A percentile compares a stretch with the other conserved stretches of the same genome.
phyloP scores from a whole-genome alignment of 345 rosid genomes.

The Balakata baccata region DNA sequence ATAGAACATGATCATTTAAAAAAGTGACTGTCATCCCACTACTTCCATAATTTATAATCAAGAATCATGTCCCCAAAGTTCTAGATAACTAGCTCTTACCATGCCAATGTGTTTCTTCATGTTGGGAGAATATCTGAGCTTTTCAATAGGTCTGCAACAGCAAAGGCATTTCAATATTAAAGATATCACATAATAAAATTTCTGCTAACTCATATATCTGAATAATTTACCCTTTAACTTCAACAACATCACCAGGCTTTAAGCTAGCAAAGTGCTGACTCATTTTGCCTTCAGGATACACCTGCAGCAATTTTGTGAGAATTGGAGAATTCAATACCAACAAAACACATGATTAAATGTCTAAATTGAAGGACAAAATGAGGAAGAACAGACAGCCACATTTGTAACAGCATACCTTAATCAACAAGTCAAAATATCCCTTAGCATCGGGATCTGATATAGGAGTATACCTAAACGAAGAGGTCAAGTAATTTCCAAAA shows the following conservation, averaged over 20 bases:
- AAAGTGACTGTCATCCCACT: neutral
- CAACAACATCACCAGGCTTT: conserved; percentile 85
- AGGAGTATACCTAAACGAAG: conserved; percentile 76
- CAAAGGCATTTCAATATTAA: conserved; percentile 15
- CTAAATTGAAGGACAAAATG: neutral
- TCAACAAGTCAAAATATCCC: conserved; percentile 82
- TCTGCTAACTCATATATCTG: neutral
- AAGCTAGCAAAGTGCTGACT: conserved; percentile 94
- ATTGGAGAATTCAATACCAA: neutral
- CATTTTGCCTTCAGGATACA: conserved; percentile 96
- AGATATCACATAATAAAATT: neutral
- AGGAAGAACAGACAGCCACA: neutral
- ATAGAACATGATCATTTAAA: neutral
- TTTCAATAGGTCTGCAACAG: conserved; percentile 81
- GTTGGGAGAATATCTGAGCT: conserved; percentile 81
- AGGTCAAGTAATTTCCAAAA: conserved; percentile 13
- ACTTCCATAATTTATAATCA: neutral
- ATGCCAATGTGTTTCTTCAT: conserved; percentile 98
- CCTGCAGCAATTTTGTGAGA: conserved; percentile 43
- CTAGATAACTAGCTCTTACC: conserved; percentile 48
- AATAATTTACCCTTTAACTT: conserved; percentile 75
- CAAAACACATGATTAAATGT: conserved; percentile 13
- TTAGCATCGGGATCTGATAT: conserved; percentile 86
- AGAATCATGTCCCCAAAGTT: neutral
- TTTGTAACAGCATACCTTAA: conserved; percentile 54